Conservation (phyloP, 2,329 filamentous ascomycete genomes). For the Hypomyces rosellus region DNA sequence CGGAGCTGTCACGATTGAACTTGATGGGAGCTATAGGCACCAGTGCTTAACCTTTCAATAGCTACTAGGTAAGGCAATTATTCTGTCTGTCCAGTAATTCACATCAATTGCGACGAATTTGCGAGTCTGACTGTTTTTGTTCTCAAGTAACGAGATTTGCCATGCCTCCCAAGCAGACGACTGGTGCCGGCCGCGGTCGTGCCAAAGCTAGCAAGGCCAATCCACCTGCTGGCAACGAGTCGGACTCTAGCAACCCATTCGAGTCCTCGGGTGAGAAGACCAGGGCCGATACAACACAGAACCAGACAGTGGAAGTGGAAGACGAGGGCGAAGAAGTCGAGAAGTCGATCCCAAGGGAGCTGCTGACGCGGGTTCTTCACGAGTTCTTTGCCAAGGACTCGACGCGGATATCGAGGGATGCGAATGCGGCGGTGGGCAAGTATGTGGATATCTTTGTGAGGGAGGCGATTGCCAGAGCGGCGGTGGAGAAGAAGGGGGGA, state of each 20-base stretch:
- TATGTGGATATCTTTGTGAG: slow-evolving; percentile 90
- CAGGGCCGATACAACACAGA: slow-evolving; percentile 14
- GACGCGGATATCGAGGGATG: slow-evolving; percentile 70
- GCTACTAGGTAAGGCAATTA: too few relatives aligned
- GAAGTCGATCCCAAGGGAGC: slow-evolving; percentile 59
- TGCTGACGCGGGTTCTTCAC: slow-evolving; percentile 72
- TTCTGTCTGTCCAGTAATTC: too few relatives aligned
- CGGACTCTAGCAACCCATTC: slow-evolving; percentile 29
- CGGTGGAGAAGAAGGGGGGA: slow-evolving; percentile 60
- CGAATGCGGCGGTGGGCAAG: slow-evolving; percentile 68
- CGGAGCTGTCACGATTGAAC: too few relatives aligned
- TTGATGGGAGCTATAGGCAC: too few relatives aligned
- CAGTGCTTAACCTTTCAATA: too few relatives aligned
- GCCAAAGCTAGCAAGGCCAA: slow-evolving; percentile 23
- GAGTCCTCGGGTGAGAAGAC: slow-evolving; percentile 29
- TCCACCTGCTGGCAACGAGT: slow-evolving; percentile 18
- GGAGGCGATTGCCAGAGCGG: slow-evolving; percentile 77
- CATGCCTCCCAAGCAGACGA: slow-evolving; percentile 40
- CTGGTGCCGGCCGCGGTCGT: slow-evolving; percentile 31
- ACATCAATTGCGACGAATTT: too few relatives aligned
- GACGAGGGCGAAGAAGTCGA: slow-evolving; percentile 31
- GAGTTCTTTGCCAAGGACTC: slow-evolving; percentile 68
- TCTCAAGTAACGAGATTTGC: neutral
- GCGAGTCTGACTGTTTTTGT: too few relatives aligned
- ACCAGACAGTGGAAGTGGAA: slow-evolving; percentile 13